Conservation (phyloP, 768 basidiomycete species). For the Phlebiopsis flavidoalba region DNA sequence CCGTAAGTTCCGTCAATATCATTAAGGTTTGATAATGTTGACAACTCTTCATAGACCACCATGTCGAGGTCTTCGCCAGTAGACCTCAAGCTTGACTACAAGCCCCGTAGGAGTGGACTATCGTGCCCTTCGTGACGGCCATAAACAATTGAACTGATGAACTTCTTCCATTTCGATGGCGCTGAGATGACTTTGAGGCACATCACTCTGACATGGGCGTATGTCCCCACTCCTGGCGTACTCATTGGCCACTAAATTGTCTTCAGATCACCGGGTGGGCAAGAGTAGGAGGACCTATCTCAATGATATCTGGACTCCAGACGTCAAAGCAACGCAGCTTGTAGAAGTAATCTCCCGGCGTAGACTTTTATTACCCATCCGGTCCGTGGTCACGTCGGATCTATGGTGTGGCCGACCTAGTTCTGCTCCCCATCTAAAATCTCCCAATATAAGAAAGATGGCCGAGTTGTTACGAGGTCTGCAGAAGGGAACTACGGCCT, state of each 20-base stretch:
- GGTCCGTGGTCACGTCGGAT: constrained; percentile 95
- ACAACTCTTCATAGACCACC: constrained; percentile 52
- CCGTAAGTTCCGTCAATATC: constrained; percentile 46
- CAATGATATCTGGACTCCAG: constrained; percentile 99
- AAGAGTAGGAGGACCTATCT: constrained; percentile 80
- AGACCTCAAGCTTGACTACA: constrained; percentile 95
- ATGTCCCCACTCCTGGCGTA: constrained; percentile 26
- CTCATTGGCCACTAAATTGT: constrained; percentile 1
- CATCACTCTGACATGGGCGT: constrained; percentile 88
- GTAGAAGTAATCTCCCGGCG: constrained; percentile 81
- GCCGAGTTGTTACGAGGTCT: constrained; percentile 86
- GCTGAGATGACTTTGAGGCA: constrained; percentile 97
- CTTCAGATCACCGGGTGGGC: constrained; percentile 88
- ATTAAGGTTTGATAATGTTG: background rate
- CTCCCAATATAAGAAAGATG: constrained; percentile 96
- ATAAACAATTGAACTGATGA: constrained; percentile 97
- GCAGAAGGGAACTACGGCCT: constrained; percentile 90
- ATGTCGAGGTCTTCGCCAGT: constrained; percentile 94
- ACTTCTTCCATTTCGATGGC: constrained; percentile 99
- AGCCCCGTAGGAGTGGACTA: constrained; percentile 97
- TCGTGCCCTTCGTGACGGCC: constrained; percentile 81
- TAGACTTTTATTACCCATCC: constrained; percentile 87
- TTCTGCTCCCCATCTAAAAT: constrained; percentile 94
- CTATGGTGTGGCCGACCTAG: constrained; percentile 94
- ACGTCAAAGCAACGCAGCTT: constrained; percentile 97